Evolutionary conservation across 352 stramenopile genomes (phyloP).

Genomic region (Globisporangium carolinianum): DNA sequence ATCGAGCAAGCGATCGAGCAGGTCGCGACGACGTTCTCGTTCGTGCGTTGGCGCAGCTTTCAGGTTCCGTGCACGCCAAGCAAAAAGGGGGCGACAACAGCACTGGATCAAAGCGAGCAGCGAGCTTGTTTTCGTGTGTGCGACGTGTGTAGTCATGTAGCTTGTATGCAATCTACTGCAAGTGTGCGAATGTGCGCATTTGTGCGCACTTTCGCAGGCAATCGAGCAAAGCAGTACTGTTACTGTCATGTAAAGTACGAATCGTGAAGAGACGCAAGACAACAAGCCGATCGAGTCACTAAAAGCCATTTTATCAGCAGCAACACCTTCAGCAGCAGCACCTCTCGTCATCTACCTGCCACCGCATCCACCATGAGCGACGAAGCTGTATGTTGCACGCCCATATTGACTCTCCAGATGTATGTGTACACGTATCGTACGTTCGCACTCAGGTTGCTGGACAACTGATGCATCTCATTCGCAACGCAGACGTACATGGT

Average conservation of each 20-base stretch:
- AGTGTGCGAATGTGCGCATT: too few species aligned
- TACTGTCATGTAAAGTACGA: not conserved
- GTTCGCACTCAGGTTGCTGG: too few species aligned
- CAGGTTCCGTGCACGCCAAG: not conserved
- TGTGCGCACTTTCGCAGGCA: too few species aligned
- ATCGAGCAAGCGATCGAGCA: not conserved
- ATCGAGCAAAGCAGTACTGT: too few species aligned
- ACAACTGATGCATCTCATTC: too few species aligned
- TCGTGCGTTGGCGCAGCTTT: too few species aligned
- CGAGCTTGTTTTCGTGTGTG: too few species aligned
- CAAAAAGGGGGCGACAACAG: not conserved
- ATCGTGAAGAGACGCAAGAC: constrained; percentile 12
- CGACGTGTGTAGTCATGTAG: too few species aligned
- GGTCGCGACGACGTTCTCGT: not conserved
- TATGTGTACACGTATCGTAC: not conserved
- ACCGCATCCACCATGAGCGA: constrained; percentile 27
- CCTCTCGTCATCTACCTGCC: too few species aligned
- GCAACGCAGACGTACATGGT: constrained; percentile 56
- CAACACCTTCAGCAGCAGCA: not conserved
- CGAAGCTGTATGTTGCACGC: constrained; percentile 26
- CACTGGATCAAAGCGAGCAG: too few species aligned
- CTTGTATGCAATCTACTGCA: too few species aligned
- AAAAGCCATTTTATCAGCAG: too few species aligned
- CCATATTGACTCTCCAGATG: not conserved
- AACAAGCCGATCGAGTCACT: not conserved